Base-by-base conservation (phyloP, 306 rosid species). In the Acacia crassicarpa region DNA sequence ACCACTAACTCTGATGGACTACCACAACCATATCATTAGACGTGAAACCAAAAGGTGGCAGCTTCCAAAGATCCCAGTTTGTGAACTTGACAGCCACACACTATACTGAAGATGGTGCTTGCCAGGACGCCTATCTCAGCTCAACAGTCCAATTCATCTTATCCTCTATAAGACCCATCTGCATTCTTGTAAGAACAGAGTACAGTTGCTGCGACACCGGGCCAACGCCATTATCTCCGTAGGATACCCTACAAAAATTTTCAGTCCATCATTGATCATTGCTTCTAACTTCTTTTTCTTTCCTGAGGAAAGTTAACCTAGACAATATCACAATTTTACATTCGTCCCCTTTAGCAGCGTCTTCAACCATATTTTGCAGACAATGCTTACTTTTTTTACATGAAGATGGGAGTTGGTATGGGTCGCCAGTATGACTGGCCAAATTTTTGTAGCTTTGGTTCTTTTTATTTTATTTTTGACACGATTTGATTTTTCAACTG, bases 121-220 rank as follows among this genome's bases (percentile, higher is more conserved):
- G 43, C 25, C 54, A 74, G 75, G 46, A 51, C n/a, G 75, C 83
- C 81, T 83, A 89, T 74, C 86, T 77, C 79, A 96, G 84, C 81
- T 91, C 92, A 32, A 96, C 94, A 76, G 97, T 96, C 99, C 98
- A 96, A 74, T 90, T 81, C 99, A 90, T 88, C 83, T 81, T 80
- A 90, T 96, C 99, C 85, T 90, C 88, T 4, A 83, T 70, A 22
- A 93, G 94, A 73, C 99, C 99, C 99, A 93, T 96, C 86, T 96
- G 99, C 67, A 96, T 67, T 87, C 91, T 89, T 73, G 97, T 96
- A 75, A 96, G 97, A 78, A 81, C 88, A 45, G 89, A 83, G 79
- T 96, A 96, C 67, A 96, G 94, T 89, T 91, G 89, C 86, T 86
- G 90, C 2, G 97, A 86, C 83, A 95, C 99, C 16, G 16, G 89